Conservation (phyloP, 2,329 filamentous ascomycete genomes). For the Delphinella strobiligena region DNA sequence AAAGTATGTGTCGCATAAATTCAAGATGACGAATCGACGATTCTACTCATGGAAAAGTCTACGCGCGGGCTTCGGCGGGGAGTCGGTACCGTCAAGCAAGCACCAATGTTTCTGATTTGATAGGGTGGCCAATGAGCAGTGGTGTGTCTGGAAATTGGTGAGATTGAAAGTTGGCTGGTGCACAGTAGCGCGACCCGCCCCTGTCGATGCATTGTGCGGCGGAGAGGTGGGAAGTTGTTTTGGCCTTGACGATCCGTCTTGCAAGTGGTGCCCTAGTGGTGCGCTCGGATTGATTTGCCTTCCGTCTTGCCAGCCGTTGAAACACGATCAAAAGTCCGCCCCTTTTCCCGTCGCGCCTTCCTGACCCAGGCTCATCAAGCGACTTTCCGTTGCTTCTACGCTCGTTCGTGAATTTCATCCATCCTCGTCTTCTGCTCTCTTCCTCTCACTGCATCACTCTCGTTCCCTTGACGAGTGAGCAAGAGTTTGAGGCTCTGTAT, state of each 20-base stretch:
- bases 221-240: too few relatives aligned
- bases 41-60: background rate
- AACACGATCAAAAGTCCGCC: slow-evolving; percentile 6
- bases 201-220: background rate
- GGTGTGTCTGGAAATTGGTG: background rate
- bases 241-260: background rate
- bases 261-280: background rate
- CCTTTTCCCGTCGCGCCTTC: slow-evolving; percentile 9
- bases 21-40: background rate
- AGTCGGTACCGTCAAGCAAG: background rate
- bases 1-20: background rate
- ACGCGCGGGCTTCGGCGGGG: too few relatives aligned
- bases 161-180: slow-evolving; percentile 8
- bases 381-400: background rate
- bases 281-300: slow-evolving; percentile 3
- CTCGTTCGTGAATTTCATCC: background rate
- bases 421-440: background rate
- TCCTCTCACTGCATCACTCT: background rate
- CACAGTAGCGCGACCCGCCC: slow-evolving; percentile 7
- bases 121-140: background rate
- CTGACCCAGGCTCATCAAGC: background rate
- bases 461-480: background rate
- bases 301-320: slow-evolving; percentile 7
- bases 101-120: background rate
- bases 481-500: background rate